Evolutionary conservation across 164 flowering plant genomes (phyloP), one percentile per base, ranked within the genome.

Genomic region (Magnolia officinalis): DNA sequence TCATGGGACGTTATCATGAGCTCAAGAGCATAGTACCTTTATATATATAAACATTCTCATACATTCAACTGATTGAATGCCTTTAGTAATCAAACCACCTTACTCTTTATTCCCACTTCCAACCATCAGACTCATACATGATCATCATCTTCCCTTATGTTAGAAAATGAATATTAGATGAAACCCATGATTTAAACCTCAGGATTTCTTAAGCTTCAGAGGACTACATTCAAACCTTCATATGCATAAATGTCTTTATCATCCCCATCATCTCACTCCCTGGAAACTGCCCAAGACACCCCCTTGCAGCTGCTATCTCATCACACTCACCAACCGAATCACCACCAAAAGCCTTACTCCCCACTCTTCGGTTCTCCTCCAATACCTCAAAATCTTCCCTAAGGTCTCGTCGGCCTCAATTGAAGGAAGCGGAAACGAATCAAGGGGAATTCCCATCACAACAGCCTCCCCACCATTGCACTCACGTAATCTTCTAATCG

Each of bases 181-280:
- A 24, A 24, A 24, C 26, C 26, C 26, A 24, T 24, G 26, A 24
- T 24, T 24, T 24, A 24, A 24, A 24, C 26, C 26, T 24, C 1
- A 24, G 26, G 26, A 24, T 24, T 24, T 24, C 26, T 24, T 24
- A 24, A 24, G 26, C 26, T 0, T 24, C 26, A 24, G 26, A 24
- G 26, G 26, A 24, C 26, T 1, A 1, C 26, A 24, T 55, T 64
- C 67, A 64, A 24, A 26, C 10, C 6, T 83, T 78, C 64, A 86
- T 79, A 64, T 84, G 63, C 63, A 93, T 86, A 78, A 84, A 91
- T 13, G 72, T 82, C 80, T 88, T 95, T 68, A 93, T 90, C 19
- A 92, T 83, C 58, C 90, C 95, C 98, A 96, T 96, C 98, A 96
- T 96, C 83, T 96, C 94, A 31, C 93, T 84, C 18, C 98, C 99